A percentile compares a stretch with the other conserved stretches of the same genome.
Conservation (phyloP, 495 filamentous ascomycete genomes). For the Penicillium robsamsonii region DNA sequence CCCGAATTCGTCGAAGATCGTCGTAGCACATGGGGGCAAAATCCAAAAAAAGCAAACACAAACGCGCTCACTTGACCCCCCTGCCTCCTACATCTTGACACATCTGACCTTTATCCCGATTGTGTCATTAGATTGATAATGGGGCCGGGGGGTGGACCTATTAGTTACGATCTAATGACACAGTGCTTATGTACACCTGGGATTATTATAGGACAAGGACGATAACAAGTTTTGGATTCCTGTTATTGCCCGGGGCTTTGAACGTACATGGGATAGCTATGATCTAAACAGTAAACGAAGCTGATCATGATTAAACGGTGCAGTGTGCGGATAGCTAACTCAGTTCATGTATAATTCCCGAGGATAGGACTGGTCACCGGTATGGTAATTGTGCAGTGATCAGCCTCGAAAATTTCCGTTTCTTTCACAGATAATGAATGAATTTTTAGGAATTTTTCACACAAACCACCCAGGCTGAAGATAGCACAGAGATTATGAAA, state of each 20-base stretch:
- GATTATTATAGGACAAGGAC: slow-evolving; percentile 1
- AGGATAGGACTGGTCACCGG: not conserved
- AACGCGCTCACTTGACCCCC: not conserved
- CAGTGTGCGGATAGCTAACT: not conserved
- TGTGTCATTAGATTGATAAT: slow-evolving; percentile 5
- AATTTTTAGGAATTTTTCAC: not conserved
- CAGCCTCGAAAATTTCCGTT: slow-evolving; percentile 3
- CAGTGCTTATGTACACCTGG: not conserved
- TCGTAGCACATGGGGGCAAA: slow-evolving; percentile 6
- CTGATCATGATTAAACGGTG: not conserved
- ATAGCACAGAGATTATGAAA: slow-evolving; percentile 21
- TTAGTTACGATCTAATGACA: not conserved
- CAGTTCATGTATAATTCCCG: not conserved
- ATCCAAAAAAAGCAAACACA: slow-evolving; percentile 2
- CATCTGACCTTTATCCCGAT: slow-evolving; percentile 2
- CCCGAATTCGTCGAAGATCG: slow-evolving; percentile 4
- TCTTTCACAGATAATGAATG: not conserved
- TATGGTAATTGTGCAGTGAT: slow-evolving; percentile 9
- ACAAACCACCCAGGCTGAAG: not conserved
- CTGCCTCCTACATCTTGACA: slow-evolving; percentile 3
- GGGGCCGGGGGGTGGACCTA: not conserved
- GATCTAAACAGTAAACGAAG: not conserved
- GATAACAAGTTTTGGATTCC: not conserved
- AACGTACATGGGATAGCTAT: slow-evolving; percentile 3
- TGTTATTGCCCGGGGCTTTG: not conserved